phyloP scores from a whole-genome alignment of 2,329 filamentous ascomycete genomes.

The Didymellaceae sp. region DNA sequence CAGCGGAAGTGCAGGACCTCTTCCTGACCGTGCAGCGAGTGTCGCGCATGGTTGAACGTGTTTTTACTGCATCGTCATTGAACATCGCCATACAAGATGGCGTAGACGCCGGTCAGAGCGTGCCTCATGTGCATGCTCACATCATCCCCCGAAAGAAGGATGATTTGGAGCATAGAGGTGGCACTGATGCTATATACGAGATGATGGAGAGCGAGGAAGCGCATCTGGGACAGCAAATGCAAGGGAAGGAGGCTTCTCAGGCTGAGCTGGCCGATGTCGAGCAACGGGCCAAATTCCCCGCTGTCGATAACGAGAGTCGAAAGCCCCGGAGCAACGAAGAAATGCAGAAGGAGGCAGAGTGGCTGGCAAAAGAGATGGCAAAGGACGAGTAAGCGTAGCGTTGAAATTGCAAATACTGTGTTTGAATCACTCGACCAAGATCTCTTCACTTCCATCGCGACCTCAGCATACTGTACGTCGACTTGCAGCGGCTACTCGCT shows the following conservation, averaged over 20 bases:
- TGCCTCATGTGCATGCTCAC: slow-evolving; percentile 92
- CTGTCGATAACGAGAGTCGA: slow-evolving; percentile 70
- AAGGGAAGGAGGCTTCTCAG: slow-evolving; percentile 56
- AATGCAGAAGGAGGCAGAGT: slow-evolving; percentile 79
- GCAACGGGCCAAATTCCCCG: slow-evolving; percentile 66
- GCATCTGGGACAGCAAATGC: slow-evolving; percentile 75
- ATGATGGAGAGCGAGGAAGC: slow-evolving; percentile 84
- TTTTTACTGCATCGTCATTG: slow-evolving; percentile 73
- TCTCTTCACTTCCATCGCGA: background rate
- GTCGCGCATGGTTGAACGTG: slow-evolving; percentile 72
- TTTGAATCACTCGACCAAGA: slow-evolving; percentile 1
- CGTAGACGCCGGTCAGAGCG: slow-evolving; percentile 86
- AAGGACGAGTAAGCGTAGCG: slow-evolving; percentile 43
- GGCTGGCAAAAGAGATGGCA: slow-evolving; percentile 65
- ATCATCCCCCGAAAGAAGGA: slow-evolving; percentile 75
- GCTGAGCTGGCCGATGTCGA: slow-evolving; percentile 31
- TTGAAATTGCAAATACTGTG: background rate
- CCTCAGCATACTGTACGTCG: too few species aligned
- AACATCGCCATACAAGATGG: slow-evolving; percentile 98
- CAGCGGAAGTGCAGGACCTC: slow-evolving; percentile 79
- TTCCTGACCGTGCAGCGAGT: slow-evolving; percentile 87
- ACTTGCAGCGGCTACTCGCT: too few species aligned
- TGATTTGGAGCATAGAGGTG: slow-evolving; percentile 63
- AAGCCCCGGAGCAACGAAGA: slow-evolving; percentile 71
- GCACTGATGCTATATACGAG: slow-evolving; percentile 79